Conservation (phyloP, 2,329 filamentous ascomycete genomes). For the Fusarium austroafricanum region DNA sequence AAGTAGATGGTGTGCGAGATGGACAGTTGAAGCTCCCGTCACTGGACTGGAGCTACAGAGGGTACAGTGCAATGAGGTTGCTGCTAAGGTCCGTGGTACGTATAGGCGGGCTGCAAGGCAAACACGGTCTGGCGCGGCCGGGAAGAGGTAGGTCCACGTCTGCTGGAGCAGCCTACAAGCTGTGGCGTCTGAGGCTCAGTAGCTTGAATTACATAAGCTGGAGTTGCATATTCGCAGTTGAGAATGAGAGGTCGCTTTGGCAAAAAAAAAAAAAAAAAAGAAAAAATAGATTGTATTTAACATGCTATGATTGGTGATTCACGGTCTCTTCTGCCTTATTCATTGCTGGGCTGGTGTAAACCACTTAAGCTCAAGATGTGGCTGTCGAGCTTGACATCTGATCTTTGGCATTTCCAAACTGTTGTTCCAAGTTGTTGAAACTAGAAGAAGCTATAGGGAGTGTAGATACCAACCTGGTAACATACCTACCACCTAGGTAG, state of each 20-base stretch:
- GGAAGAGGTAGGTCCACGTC: conserved; percentile 40
- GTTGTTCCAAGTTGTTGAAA: not conserved
- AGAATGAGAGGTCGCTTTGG: not conserved
- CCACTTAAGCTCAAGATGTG: not conserved
- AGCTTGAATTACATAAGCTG: not conserved
- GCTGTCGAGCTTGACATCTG: not conserved
- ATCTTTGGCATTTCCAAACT: not conserved
- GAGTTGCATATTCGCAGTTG: not conserved
- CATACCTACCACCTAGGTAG: not conserved
- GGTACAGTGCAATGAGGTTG: conserved; percentile 36
- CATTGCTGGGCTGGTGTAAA: not conserved
- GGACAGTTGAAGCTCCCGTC: conserved; percentile 40
- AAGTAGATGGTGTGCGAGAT: conserved; percentile 38
- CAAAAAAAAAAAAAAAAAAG: no score
- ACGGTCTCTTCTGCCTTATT: not conserved
- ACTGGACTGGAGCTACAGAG: conserved; percentile 36
- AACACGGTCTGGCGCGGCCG: conserved; percentile 57
- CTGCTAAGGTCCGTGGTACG: conserved; percentile 35
- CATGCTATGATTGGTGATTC: not conserved
- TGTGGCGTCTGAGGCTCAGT: conserved; percentile 34
- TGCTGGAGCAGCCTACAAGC: conserved; percentile 26
- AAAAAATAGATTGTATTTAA: not conserved
- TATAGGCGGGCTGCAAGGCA: conserved; percentile 52
- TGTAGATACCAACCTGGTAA: not conserved
- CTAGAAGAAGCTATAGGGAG: not conserved